phyloP scores from a whole-genome alignment of 2,329 filamentous ascomycete genomes.

The Sclerotinia nivalis region DNA sequence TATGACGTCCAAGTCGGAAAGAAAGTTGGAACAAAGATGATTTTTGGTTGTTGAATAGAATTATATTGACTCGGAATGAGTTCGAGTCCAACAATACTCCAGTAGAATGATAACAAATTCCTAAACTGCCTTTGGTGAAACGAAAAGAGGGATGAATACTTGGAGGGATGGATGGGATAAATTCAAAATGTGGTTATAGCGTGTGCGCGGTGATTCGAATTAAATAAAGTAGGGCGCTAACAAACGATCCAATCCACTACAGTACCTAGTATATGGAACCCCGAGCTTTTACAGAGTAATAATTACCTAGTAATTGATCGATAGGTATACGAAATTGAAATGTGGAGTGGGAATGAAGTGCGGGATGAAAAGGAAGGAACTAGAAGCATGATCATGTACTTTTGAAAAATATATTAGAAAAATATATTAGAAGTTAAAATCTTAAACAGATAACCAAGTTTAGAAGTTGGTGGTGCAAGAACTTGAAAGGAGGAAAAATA shows the following conservation, averaged over 20 bases:
- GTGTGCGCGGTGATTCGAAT: slow-evolving; percentile 18
- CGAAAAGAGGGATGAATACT: slow-evolving; percentile 13
- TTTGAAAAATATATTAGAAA: neutral
- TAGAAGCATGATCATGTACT: too few relatives aligned
- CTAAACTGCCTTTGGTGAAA: neutral
- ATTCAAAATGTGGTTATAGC: slow-evolving; percentile 5
- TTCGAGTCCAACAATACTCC: neutral
- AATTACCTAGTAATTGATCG: neutral
- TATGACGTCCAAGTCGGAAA: neutral
- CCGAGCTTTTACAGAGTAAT: neutral
- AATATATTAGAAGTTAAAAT: neutral
- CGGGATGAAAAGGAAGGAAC: neutral
- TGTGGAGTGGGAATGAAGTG: neutral
- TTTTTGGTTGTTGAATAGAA: neutral
- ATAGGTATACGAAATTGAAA: neutral
- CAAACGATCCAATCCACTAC: slow-evolving; percentile 13
- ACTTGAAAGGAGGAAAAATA: too few relatives aligned
- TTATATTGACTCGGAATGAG: neutral
- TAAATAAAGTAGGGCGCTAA: slow-evolving; percentile 3
- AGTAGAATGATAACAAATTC: neutral
- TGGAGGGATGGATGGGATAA: neutral
- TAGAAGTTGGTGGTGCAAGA: too few relatives aligned
- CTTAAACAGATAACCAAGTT: too few relatives aligned
- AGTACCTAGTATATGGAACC: neutral
- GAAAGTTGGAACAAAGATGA: slow-evolving; percentile 2